Evolutionary conservation across 2,329 filamentous ascomycete species (phyloP).

Genomic region (Cordyceps tenuipes): DNA sequence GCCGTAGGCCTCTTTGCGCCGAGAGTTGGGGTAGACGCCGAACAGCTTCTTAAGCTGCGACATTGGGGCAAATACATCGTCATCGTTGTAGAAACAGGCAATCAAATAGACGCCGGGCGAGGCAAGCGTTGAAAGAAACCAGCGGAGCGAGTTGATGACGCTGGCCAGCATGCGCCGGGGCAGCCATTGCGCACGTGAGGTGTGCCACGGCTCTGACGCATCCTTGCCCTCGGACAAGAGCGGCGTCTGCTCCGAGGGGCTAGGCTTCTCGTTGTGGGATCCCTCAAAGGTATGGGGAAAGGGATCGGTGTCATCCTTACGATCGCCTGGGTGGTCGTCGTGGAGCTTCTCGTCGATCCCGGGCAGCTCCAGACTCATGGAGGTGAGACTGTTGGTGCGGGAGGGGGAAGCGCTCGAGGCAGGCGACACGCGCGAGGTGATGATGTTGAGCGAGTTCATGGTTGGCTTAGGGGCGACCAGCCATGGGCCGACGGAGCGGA

Average conservation of each 20-base stretch:
- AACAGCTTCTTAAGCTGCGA: conserved; percentile 61
- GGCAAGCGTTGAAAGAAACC: conserved; percentile 69
- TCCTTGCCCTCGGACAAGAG: conserved; percentile 37
- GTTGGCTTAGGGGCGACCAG: conserved; percentile 43
- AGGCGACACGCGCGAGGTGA: conserved; percentile 73
- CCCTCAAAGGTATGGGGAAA: conserved; percentile 30
- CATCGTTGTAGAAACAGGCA: conserved; percentile 72
- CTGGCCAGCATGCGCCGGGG: conserved; percentile 63
- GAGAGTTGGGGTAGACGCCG: conserved; percentile 25
- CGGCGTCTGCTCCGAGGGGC: conserved; percentile 56
- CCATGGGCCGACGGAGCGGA: conserved; percentile 37
- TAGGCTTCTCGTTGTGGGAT: conserved; percentile 29
- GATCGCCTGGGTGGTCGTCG: conserved; percentile 22
- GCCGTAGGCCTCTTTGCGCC: conserved; percentile 23
- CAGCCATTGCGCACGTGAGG: conserved; percentile 30
- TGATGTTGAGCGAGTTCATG: conserved; percentile 96
- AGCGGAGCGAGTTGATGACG: conserved; percentile 67
- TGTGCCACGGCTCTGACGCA: conserved; percentile 39
- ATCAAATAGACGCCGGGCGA: conserved; percentile 76
- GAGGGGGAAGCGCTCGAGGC: conserved; percentile 47
- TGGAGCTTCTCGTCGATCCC: conserved; percentile 32
- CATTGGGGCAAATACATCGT: conserved; percentile 71
- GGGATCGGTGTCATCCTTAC: conserved; percentile 23
- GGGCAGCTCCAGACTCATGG: conserved; percentile 39
- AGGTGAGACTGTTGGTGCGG: conserved; percentile 53